These are phyloP conservation scores for Leptographium wingfieldii DNA, from an alignment of 2,329 filamentous ascomycete genomes.

Conservation along the genomic window DNA sequence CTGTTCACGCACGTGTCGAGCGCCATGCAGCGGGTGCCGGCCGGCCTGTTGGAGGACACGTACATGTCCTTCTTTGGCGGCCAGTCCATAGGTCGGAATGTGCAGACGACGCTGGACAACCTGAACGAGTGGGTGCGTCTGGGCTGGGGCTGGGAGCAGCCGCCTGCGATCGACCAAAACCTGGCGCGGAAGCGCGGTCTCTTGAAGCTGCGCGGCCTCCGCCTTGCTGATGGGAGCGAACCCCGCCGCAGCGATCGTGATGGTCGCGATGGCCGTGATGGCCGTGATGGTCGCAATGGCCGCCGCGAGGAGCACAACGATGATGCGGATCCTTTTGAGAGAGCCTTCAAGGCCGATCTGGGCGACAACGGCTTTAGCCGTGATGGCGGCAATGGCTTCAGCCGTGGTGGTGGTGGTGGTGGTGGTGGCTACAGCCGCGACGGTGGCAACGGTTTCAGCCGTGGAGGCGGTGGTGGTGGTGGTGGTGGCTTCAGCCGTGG, in stretches of 20 bases:
- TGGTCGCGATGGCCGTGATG: neutral
- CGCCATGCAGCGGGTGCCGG: slow-evolving; percentile 30
- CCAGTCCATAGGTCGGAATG: slow-evolving; percentile 18
- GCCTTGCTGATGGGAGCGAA: neutral
- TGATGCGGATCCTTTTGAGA: neutral
- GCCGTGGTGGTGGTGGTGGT: neutral
- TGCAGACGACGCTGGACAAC: slow-evolving; percentile 28
- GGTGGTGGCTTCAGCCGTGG: neutral
- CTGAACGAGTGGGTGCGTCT: slow-evolving; percentile 40
- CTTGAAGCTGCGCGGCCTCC: slow-evolving; percentile 3
- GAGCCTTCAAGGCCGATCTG: neutral
- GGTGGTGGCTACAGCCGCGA: neutral
- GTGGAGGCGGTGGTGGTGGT: neutral
- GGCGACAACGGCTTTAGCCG: neutral
- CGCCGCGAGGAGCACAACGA: too few species aligned
- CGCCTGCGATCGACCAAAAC: slow-evolving; percentile 23
- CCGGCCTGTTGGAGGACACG: slow-evolving; percentile 27
- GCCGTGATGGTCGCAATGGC: neutral
- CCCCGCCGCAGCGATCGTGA: neutral
- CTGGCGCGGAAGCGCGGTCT: slow-evolving; percentile 15
- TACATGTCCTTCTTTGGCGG: slow-evolving; percentile 49
- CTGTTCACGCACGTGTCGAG: slow-evolving; percentile 30
- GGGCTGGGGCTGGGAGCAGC: slow-evolving; percentile 38
- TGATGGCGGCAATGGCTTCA: neutral
- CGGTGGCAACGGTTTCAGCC: neutral